Base-by-base conservation (phyloP, 1,139 yeast species). In the Magnusiomyces starmeri region DNA sequence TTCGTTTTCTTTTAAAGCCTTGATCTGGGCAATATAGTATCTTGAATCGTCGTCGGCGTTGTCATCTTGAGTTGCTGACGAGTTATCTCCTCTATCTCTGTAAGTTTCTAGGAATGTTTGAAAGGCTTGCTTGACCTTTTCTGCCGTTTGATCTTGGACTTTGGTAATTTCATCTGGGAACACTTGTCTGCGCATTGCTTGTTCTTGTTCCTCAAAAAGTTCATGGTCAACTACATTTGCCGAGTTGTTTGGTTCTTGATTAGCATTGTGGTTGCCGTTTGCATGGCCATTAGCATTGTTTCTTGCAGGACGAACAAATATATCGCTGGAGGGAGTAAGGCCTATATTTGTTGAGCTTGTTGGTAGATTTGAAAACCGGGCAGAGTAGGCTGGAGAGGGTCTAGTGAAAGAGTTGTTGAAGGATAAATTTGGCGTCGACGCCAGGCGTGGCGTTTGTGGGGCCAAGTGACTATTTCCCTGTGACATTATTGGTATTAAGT, bases 101-200 rank as follows among this genome's bases (percentile, higher is more conserved):
- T 74, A 87, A 45, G 80, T 84, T 65, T 84, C 87, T 56, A 92
- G 70, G 65, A 92, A 92, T 59, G 78, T 80, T 66, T 89, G 96
- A 66, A 92, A 92, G 27, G 94, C 82, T 66, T 89, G 96, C 51
- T 94, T 78, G 16, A 92, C 97, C 61, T 88, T 87, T 65, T 90
- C 97, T 56, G 96, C 97, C 4, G 96, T 89, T 43, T 83, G 81
- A 72, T 92, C 98, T 21, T 81, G 80, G 29, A 92, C 96, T 66
- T 85, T 87, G 37, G 95, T 90, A 50, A 90, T 88, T 4, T 59
- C 61, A 12, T 59, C 34, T 22, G 48, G 53, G 24, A 54, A 48
- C 12, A 54, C 46, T 8, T 49, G 34, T 35, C 56, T 27, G 12
- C 56, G 51, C 39, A 51, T 51, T 16, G 48, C 27, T 20, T 40